Evolutionary conservation across 768 basidiomycete genomes (phyloP), one percentile per base, ranked within the genome.

Genomic region (Podaxis rugospora): DNA sequence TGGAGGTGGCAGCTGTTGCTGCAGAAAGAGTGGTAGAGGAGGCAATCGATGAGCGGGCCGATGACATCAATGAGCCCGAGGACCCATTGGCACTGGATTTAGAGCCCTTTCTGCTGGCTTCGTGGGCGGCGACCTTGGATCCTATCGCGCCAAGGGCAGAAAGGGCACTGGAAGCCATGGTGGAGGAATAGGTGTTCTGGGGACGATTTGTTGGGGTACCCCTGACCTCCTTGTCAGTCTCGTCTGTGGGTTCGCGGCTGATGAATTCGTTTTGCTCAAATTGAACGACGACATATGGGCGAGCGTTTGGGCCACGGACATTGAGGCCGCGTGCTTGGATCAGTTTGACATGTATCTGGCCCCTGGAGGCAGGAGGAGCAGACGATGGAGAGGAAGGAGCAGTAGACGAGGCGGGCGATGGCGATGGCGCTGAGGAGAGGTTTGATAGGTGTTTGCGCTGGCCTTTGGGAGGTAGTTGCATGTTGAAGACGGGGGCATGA

Each of bases 191-290:
- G 36, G 40, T n/a, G 61, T 58, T 71, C 32, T 32, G 68, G 21
- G 72, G 72, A 44, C 84, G 81, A 65, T 82, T 85, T 42, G 81
- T 86, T 3, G 93, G 83, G 42, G 82, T 81, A 67, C 92, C 93
- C 72, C 89, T 93, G 74, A 92, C 90, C 74, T 93, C 92, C 79
- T 92, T 94, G 78, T 91, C 92, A 16, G 81, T 77, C 72, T 93
- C 92, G 65, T 86, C 84, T 25, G 89, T 91, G 27, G 94, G 92
- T 72, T 96, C 92, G 49, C 97, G 80, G 67, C 88, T 88, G 72
- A 99, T 88, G 70, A 98, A 99, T 75, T 99, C 97, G 81, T 94
- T 98, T 75, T 98, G 92, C 78, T 99, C 97, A 75, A 98, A 99
- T 74, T 95, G 91, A 66, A 95, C 95, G 72, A 98, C 95, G 67